Conservation (phyloP, 805 yeast species). For the Kurtzmaniella fragi region DNA sequence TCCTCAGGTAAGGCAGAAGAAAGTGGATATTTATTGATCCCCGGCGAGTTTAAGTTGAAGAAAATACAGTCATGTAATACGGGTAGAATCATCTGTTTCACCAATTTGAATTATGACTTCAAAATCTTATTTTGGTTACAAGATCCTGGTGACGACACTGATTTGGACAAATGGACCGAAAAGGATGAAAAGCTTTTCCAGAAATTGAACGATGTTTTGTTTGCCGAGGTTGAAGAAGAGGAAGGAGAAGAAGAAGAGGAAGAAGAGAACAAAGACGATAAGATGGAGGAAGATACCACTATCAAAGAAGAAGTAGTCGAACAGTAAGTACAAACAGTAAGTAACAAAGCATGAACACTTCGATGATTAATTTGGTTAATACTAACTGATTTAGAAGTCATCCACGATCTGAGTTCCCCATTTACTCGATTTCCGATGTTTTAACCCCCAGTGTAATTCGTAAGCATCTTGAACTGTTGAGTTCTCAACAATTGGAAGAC, state of each 20-base stretch:
- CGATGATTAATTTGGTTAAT: background rate
- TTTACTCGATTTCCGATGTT: conserved; percentile 27
- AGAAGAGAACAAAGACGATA: conserved; percentile 6
- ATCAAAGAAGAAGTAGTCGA: conserved; percentile 5
- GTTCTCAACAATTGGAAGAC: conserved; percentile 29
- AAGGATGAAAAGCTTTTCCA: conserved; percentile 50
- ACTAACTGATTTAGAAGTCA: conserved; percentile 2
- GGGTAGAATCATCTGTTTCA: conserved; percentile 72
- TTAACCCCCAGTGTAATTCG: conserved; percentile 26
- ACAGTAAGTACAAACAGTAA: conserved; percentile 7
- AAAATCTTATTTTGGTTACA: conserved; percentile 71
- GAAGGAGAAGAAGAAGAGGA: conserved; percentile 24
- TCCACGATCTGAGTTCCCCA: conserved; percentile 15
- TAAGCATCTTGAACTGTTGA: conserved; percentile 24
- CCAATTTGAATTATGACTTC: conserved; percentile 60
- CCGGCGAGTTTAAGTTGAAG: conserved; percentile 81
- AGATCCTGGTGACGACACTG: conserved; percentile 58
- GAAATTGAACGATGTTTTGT: conserved; percentile 37
- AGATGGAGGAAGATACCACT: background rate
- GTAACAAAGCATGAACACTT: conserved; percentile 6
- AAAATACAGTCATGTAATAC: conserved; percentile 64
- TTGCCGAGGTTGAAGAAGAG: conserved; percentile 32
- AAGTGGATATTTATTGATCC: conserved; percentile 60
- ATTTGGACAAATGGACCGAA: conserved; percentile 49
- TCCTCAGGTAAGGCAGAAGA: conserved; percentile 40